phyloP scores from a whole-genome alignment of 2,329 filamentous ascomycete genomes.

The Trichoderma atrobrunneum region DNA sequence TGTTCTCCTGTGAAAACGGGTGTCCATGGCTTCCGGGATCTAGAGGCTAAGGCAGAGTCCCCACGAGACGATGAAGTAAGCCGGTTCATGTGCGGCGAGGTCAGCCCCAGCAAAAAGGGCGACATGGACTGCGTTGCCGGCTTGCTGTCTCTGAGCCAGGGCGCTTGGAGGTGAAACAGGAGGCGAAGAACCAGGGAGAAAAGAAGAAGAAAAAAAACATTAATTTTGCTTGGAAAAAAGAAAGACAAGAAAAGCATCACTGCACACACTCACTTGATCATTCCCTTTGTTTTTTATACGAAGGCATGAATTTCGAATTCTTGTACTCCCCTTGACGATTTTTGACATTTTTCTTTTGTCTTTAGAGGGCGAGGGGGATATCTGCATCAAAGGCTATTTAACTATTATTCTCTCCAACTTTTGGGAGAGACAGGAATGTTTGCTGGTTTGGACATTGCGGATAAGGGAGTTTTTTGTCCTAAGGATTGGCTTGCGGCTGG shows the following conservation, averaged over 20 bases:
- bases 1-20: constrained; percentile 33
- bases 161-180: constrained; percentile 68
- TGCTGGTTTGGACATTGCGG: neutral
- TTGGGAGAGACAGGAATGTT: neutral
- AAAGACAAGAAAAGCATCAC: neutral
- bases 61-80: constrained; percentile 59
- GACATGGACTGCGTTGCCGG: constrained; percentile 89
- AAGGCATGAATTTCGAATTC: neutral
- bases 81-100: constrained; percentile 66
- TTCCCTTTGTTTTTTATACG: constrained; percentile 4
- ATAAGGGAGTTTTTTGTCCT: neutral
- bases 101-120: constrained; percentile 68
- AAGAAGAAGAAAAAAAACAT: neutral
- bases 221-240: neutral
- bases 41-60: constrained; percentile 19
- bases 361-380: neutral
- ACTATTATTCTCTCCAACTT: neutral
- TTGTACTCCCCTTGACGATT: neutral
- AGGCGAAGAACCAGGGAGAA: neutral
- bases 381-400: neutral
- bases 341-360: neutral
- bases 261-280: neutral
- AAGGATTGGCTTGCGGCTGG: neutral
- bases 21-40: constrained; percentile 54
- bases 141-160: constrained; percentile 83